Conservation (phyloP, 78 protist genomes). For the Cavenderia fasciculata region DNA sequence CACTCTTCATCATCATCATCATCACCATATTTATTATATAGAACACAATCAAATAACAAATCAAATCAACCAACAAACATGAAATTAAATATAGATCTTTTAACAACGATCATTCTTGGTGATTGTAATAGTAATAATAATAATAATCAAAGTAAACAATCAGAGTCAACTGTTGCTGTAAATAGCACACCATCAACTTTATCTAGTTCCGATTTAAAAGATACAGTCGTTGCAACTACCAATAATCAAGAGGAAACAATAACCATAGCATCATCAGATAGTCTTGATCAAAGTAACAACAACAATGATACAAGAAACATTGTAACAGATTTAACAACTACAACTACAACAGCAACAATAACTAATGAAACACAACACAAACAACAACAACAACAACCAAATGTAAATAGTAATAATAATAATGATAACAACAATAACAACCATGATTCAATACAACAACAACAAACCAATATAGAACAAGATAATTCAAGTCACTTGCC, state of each 20-base stretch:
- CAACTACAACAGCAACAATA: not conserved
- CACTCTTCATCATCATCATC: too few species aligned
- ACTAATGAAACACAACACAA: not conserved
- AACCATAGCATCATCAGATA: not conserved
- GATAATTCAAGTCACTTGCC: slow-evolving; percentile 14
- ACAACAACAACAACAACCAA: not conserved
- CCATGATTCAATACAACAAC: slow-evolving; percentile 4
- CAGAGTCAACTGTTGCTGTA: not conserved
- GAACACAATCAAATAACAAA: too few species aligned
- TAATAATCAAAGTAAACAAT: not conserved
- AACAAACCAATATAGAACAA: not conserved
- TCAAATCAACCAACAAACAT: slow-evolving; percentile 9
- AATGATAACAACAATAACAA: not conserved
- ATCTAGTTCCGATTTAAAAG: not conserved
- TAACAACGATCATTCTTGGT: slow-evolving; percentile 38
- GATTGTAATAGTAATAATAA: not conserved
- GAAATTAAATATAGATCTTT: slow-evolving; percentile 54
- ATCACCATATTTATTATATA: too few species aligned
- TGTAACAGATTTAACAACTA: too few species aligned
- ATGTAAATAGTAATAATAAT: not conserved
- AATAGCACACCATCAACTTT: not conserved
- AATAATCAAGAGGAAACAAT: not conserved
- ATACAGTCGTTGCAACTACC: not conserved
- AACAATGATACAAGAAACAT: not conserved
- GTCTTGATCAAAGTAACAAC: not conserved